Percentiles rank a stretch among this genome's conserved stretches.
phyloP scores from a whole-genome alignment of 768 basidiomycete species.

The Crucibulum laeve region DNA sequence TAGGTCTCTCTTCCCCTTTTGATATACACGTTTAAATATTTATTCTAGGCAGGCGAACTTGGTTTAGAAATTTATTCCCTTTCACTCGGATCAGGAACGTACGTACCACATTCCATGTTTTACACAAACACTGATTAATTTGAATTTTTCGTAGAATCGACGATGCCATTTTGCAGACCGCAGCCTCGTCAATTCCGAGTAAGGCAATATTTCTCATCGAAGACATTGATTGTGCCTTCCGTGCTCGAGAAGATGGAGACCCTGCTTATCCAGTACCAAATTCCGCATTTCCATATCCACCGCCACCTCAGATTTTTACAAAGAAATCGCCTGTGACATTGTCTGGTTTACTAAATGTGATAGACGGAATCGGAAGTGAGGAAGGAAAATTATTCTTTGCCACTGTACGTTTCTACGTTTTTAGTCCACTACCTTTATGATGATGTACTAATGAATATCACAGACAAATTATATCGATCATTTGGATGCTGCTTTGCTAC shows the following conservation, averaged over 20 bases:
- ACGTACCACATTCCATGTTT: conserved; percentile 9
- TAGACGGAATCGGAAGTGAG: conserved; percentile 58
- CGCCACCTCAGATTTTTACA: too few relatives aligned
- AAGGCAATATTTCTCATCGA: conserved; percentile 53
- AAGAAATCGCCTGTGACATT: conserved; percentile 46
- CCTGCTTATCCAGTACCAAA: conserved; percentile 8
- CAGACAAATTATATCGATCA: conserved; percentile 54
- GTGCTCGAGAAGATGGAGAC: conserved; percentile 39
- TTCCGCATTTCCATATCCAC: conserved; percentile 5
- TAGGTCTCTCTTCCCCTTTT: conserved; percentile 12
- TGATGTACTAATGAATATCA: not conserved
- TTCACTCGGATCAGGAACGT: conserved; percentile 46
- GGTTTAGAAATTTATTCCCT: conserved; percentile 80
- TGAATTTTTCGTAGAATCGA: conserved; percentile 32
- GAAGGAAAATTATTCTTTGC: conserved; percentile 61
- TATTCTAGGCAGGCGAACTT: conserved; percentile 53
- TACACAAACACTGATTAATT: not conserved
- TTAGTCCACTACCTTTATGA: not conserved
- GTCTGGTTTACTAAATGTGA: conserved; percentile 51
- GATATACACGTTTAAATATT: not conserved
- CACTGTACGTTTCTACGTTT: conserved; percentile 30
- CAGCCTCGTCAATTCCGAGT: conserved; percentile 43
- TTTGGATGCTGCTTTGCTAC: conserved; percentile 51
- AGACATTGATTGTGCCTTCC: conserved; percentile 60
- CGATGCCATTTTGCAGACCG: conserved; percentile 42